These are phyloP conservation scores for Asterionellopsis glacialis DNA, from an alignment of 108 stramenopile genomes.

Conservation along the genomic window DNA sequence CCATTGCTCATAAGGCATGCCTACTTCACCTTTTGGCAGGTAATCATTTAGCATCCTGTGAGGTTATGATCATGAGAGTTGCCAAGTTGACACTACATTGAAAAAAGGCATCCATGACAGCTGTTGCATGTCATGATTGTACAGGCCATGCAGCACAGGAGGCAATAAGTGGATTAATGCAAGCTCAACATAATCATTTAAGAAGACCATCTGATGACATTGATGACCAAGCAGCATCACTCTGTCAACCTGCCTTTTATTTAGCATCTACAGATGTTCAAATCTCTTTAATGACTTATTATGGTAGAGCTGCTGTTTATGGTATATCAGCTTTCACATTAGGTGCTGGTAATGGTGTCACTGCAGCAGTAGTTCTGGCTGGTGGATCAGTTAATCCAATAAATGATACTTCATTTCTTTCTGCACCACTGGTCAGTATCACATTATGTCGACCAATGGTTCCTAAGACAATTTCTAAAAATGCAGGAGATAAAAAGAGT, in stretches of 20 bases:
- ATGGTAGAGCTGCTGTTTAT: conserved; percentile 73
- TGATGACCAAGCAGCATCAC: conserved; percentile 43
- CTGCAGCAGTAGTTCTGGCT: conserved; percentile 63
- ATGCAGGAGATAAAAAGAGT: conserved; percentile 56
- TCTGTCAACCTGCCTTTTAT: conserved; percentile 69
- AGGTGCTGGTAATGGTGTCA: conserved; percentile 54
- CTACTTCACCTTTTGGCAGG: conserved; percentile 65
- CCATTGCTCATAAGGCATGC: conserved; percentile 52
- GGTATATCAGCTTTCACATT: conserved; percentile 68
- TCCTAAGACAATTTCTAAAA: conserved; percentile 41
- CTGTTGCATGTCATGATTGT: conserved; percentile 23
- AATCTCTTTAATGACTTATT: conserved; percentile 61
- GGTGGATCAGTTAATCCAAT: conserved; percentile 41
- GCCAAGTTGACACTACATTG: conserved; percentile 37
- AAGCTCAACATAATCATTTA: conserved; percentile 79
- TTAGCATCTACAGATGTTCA: conserved; percentile 62
- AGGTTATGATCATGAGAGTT: conserved; percentile 53
- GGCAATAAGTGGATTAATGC: conserved; percentile 66
- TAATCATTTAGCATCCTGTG: conserved; percentile 64
- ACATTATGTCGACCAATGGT: conserved; percentile 62
- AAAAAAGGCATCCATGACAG: conserved; percentile 3
- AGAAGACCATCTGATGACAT: conserved; percentile 75
- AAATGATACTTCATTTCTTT: conserved; percentile 36
- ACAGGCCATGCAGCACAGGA: conserved; percentile 70
- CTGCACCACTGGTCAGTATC: conserved; percentile 54